Percentiles rank a stretch among this genome's conserved stretches.
Conservation (phyloP, 1,284 basidiomycete species). For the Cryptococcus floricola region DNA sequence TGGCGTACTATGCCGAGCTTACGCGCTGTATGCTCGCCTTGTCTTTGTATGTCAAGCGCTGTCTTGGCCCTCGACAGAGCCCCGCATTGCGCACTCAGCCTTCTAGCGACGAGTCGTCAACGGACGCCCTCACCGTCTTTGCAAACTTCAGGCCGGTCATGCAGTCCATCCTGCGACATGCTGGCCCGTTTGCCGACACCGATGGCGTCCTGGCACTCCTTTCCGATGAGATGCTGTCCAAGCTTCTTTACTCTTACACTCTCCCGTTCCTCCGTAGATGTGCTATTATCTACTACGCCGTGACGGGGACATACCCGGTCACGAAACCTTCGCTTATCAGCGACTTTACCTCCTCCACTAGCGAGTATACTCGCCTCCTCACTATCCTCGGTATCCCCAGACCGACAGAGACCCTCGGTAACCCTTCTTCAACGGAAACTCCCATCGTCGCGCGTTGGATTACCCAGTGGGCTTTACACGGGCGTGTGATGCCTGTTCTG, state of each 20-base stretch:
- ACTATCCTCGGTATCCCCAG: slow-evolving; percentile 70
- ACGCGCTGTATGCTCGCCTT: slow-evolving; percentile 78
- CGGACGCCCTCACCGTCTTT: slow-evolving; percentile 36
- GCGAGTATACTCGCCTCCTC: slow-evolving; percentile 79
- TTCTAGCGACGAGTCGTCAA: slow-evolving; percentile 26
- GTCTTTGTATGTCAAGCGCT: slow-evolving; percentile 49
- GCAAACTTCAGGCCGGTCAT: slow-evolving; percentile 34
- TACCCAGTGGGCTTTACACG: slow-evolving; percentile 46
- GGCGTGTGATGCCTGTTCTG: slow-evolving; percentile 56
- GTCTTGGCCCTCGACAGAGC: slow-evolving; percentile 38
- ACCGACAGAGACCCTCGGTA: slow-evolving; percentile 62
- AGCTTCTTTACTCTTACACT: slow-evolving; percentile 81
- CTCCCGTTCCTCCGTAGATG: slow-evolving; percentile 90
- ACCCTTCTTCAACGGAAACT: slow-evolving; percentile 55
- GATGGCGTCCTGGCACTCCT: slow-evolving; percentile 36
- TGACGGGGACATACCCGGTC: slow-evolving; percentile 57
- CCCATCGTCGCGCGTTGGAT: slow-evolving; percentile 47
- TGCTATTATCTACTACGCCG: slow-evolving; percentile 75
- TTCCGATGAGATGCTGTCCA: slow-evolving; percentile 59
- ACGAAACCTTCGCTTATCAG: slow-evolving; percentile 56
- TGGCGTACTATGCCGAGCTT: slow-evolving; percentile 83
- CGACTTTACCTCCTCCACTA: slow-evolving; percentile 37
- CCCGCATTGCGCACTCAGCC: slow-evolving; percentile 48
- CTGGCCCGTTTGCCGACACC: slow-evolving; percentile 39
- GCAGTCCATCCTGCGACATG: slow-evolving; percentile 48